Evolutionary conservation across 225 moss, liverwort and hornwort species (phyloP), one percentile per base, ranked within the genome.

Genomic region (Marchantia paleacea): DNA sequence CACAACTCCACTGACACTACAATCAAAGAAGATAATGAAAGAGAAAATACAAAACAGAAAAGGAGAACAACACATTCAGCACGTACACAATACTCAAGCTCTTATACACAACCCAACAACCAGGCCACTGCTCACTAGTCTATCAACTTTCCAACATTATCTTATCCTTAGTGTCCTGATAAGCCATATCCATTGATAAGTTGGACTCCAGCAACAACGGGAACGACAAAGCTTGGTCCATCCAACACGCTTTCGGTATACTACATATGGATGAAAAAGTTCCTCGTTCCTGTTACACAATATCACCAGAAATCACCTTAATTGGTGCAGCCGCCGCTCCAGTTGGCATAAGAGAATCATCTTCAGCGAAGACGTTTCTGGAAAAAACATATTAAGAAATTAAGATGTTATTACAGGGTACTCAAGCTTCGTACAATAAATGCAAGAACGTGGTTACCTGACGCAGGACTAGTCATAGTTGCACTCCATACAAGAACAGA

Each of bases 351-450:
- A 81, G 81, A 53, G 88, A 78, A 67, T 85, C 88, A 71, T 82
- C 88, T 79, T 88, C 85, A 55, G 85, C 88, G 73, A 81, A 85
- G 28, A 88, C 72, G 65, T 88, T 88, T 52, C 87, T 87, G 81
- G 18, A 24, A 26, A 77, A 14, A 52, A 75, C 16, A 26, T 39
- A 24, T 72, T 72, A 8, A 11, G 48, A 19, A 77, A 60, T 3
- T 19, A 48, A 25, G 7, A 47, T 39, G 57, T 55, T 55, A 75
- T 14, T 1, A 75, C 55, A 6, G 3, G 28, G 3, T 19, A 10
- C 64, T 20, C 9, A 24, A 15, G 53, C 16, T 55, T 54, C 55
- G 16, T 54, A 13, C 31, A 47, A 60, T 22, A 30, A 7, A 19
- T n/a, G n/a, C n/a, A n/a, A n/a, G n/a, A n/a, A n/a, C 20, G 9